These are phyloP conservation scores for Dactylellina parvicollis DNA, from an alignment of 2,329 filamentous ascomycete genomes.

Conservation along the genomic window DNA sequence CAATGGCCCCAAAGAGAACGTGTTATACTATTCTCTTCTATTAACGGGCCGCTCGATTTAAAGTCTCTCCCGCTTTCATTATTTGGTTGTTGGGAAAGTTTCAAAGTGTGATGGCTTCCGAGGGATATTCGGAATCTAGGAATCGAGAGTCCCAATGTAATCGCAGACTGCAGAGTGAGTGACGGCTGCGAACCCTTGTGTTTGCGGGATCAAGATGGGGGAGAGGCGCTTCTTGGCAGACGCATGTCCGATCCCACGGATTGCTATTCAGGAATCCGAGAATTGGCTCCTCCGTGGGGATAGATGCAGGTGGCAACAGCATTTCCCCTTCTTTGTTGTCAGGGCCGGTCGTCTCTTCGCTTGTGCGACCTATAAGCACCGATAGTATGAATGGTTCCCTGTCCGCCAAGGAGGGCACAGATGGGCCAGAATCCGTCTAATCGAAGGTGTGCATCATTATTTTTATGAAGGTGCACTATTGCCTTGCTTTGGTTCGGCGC, in stretches of 20 bases:
- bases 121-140: too few relatives aligned
- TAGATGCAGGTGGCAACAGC: too few relatives aligned
- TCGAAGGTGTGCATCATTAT: neutral
- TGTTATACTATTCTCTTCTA: too few relatives aligned
- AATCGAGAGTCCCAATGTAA: neutral
- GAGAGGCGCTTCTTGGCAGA: constrained; percentile 16
- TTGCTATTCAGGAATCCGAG: neutral
- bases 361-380: constrained; percentile 33
- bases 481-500: neutral
- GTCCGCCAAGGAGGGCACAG: constrained; percentile 29
- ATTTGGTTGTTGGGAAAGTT: too few relatives aligned
- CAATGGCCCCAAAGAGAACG: too few relatives aligned
- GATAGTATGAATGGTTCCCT: neutral
- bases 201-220: constrained; percentile 17
- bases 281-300: too few relatives aligned
- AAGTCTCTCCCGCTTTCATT: too few relatives aligned
- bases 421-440: constrained; percentile 11
- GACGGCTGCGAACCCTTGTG: neutral
- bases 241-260: constrained; percentile 11
- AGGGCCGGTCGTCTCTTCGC: neutral
- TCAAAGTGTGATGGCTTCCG: too few relatives aligned
- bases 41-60: too few relatives aligned
- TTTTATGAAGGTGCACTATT: neutral
- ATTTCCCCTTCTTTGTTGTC: neutral
- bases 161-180: neutral